Base-by-base conservation (phyloP, 2,329 filamentous ascomycete species). In the Trichoderma aggressivum region DNA sequence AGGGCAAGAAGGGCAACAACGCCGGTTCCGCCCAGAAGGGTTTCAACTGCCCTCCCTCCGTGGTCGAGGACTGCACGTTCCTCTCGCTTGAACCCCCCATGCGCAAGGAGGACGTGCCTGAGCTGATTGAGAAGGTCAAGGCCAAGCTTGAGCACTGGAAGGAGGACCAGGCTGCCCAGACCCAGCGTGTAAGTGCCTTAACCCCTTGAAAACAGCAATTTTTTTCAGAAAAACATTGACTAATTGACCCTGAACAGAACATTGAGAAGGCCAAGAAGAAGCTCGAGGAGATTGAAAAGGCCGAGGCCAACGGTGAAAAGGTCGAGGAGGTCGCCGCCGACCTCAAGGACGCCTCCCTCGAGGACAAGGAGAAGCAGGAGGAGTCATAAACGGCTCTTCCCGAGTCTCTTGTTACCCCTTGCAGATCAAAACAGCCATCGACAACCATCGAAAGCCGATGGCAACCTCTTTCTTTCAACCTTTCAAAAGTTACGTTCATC, bases 191-290 rank as follows among this genome's bases (percentile, higher is more conserved):
- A 84, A 86, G 91, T 77, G 62, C 70, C 56, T 21, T 56, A 8
- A 34, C 30, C n/a, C 18, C 21, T 24, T 50, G 1, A 53, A 50
- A 53, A 53, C 11, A 24, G 21, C n/a, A 53, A n/a, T n/a, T n/a
- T 14, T 3, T 24, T 53, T 24, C 11, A 12, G 47, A 32, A 50
- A n/a, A 16, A 11, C 56, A 39, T 72, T 1, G 18, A 53, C 63
- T 59, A 43, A 66, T 30, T 34, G 30, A 6, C 39, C 39, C 10
- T 53, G 10, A 56, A 32, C 78, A 98, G 96, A 99, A 99, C 86
- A 91, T 98, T 73, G 93, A 94, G 74, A 97, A 98, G 84, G 96
- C 96, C 73, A 92, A 97, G 86, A 95, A 95, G 83, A 94, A 98
- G 82, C 97, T 99, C 74, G 93, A 94, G 80, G 90, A 91, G 76